Evolutionary conservation across 108 stramenopile species (phyloP), one percentile per base, ranked within the genome.

Genomic region (Ochromonas danica): DNA sequence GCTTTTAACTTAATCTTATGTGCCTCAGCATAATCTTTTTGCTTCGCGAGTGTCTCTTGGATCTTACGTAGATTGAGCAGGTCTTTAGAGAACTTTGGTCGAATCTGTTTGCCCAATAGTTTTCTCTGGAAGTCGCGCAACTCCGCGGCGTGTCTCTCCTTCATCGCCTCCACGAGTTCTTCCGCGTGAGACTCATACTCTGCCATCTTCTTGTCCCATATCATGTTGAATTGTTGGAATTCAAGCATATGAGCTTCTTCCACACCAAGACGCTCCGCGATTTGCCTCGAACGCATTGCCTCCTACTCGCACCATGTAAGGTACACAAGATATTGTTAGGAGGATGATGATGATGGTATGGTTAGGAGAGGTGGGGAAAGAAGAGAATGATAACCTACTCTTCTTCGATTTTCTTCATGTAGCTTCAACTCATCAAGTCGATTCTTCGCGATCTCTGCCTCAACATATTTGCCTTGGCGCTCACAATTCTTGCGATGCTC

Each of bases 191-290:
- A 71, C 51, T 92, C 91, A 74, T 90, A 92, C 33, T 91, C 91
- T n/a, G 83, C 71, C 79, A 90, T 89, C 78, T 89, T 92, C 81
- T 90, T 88, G 74, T 93, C 91, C 93, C 93, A 93, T 17, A 84
- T 70, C 77, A 88, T 78, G 82, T 92, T 93, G 75, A 92, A 92
- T 85, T 92, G 90, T 83, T 92, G 92, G 71, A 91, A 93, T 85
- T 93, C 93, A 17, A 93, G 88, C 91, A 93, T 91, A 84, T 93
- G 92, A 17, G 92, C 92, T 81, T 93, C 93, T 71, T 93, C 93
- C 39, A 93, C 89, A n/a, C 91, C 92, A n/a, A 93, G 71, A 60
- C 89, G 83, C 77, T 93, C 93, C 28, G 90, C 89, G 28, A 91
- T 85, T 40, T 92, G 92, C 42, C 92, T 84, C 3, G 91, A 89